Conservation (phyloP, 2,329 filamentous ascomycete genomes). For the Botrytis galanthina region DNA sequence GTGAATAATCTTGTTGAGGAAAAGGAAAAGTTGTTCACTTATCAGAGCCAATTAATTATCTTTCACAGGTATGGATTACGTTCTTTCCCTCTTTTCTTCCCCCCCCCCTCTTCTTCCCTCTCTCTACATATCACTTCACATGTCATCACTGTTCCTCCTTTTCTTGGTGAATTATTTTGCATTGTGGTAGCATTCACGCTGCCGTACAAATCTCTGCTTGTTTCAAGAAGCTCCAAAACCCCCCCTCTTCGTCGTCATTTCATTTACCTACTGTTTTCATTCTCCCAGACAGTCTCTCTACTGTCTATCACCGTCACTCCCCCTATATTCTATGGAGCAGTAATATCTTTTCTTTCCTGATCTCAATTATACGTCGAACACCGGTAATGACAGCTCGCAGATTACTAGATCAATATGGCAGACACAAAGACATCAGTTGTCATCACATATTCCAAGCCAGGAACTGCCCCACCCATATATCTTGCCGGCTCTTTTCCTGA, state of each 20-base stretch:
- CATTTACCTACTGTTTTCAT: neutral
- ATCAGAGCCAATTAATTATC: neutral
- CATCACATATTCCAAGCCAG: slow-evolving; percentile 60
- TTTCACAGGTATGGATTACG: neutral
- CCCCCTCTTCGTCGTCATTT: neutral
- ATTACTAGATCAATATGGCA: slow-evolving; percentile 14
- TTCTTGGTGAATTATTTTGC: neutral
- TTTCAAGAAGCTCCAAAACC: neutral
- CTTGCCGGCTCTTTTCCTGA: slow-evolving; percentile 67
- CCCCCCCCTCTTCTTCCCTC: neutral
- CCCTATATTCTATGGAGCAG: neutral
- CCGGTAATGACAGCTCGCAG: slow-evolving; percentile 9
- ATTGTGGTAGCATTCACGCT: no score
- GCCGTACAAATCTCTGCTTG: neutral
- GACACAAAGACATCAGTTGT: slow-evolving; percentile 20
- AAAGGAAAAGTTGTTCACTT: no score
- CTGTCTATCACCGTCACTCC: neutral
- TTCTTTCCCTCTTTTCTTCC: neutral
- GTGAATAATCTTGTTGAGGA: neutral
- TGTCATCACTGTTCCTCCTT: neutral
- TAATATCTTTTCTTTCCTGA: neutral
- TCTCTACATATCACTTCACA: neutral
- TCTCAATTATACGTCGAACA: neutral
- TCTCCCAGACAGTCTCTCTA: neutral
- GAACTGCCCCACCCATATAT: slow-evolving; percentile 64